Evolutionary conservation across 495 filamentous ascomycete genomes (phyloP), one percentile per base, ranked within the genome.

Genomic region (Bombardia bombarda): DNA sequence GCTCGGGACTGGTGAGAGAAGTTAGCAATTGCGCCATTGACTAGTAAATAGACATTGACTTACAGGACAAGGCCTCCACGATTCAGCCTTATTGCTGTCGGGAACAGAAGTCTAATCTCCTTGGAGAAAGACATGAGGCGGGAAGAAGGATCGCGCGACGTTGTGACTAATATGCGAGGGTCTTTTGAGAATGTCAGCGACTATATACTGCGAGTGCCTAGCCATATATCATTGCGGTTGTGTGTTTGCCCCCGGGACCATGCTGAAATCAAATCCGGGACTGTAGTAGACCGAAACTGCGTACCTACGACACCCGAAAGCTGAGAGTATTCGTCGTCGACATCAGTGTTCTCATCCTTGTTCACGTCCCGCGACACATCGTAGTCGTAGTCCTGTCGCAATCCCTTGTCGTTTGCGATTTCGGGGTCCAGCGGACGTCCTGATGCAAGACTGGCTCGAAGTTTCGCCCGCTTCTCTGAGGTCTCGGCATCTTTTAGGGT

Each of bases 341-440:
- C 68, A 49, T 87, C 83, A 32, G 89, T 59, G 8, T 67, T 65
- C 33, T 85, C 84, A 32, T 87, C 79, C 14, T 58, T 53, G 25
- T 68, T 75, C 37, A 72, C 59, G 32, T 86, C 79, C 10, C 76
- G 62, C 4, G 85, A 84, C 59, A 94, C 90, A 56, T 99, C 92
- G 59, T 86, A 99, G 55, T 90, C 90, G 70, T 84, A 97, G 59
- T 96, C 87, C 51, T 84, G 78, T 3, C 90, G 83, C 9, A 97
- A 70, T 21, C 75, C 55, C 61, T 84, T 88, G 60, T 99, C 93
- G 55, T 95, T 84, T 39, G 88, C 92, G 48, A 97, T 89, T 21
- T 80, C 74, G 28, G 86, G 78, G 49, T 92, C 85, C 31, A 99
- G 74, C 7, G 90, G 87, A 63, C 90, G 89, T 34, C 73, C 69